phyloP scores from a whole-genome alignment of 1,284 basidiomycete genomes.

The Kalmanozyma brasiliensis region DNA sequence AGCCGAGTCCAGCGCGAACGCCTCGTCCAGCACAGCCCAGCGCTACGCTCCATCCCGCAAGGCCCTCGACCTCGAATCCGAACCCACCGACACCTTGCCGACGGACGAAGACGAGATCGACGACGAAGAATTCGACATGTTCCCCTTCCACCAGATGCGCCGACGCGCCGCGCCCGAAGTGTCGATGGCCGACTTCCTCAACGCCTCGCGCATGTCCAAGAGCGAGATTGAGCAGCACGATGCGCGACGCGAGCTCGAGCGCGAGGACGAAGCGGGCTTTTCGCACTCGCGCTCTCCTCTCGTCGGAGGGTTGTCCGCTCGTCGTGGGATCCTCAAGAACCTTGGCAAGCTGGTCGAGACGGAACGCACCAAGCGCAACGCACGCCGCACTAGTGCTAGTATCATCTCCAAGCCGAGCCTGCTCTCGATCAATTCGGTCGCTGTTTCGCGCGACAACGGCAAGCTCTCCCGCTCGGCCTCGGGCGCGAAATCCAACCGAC shows the following conservation, averaged over 20 bases:
- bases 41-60: conserved; percentile 18
- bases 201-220: conserved; percentile 42
- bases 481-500: neutral
- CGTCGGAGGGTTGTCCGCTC: neutral
- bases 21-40: conserved; percentile 1
- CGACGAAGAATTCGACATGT: conserved; percentile 27
- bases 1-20: neutral
- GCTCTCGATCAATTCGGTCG: neutral
- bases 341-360: conserved; percentile 23
- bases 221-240: conserved; percentile 33
- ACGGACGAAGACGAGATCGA: conserved; percentile 28
- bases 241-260: conserved; percentile 20
- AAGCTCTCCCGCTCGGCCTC: too few species aligned
- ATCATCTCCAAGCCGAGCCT: conserved; percentile 6
- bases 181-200: conserved; percentile 42
- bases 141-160: conserved; percentile 3
- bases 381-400: conserved; percentile 2
- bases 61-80: neutral
- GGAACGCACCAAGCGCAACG: neutral
- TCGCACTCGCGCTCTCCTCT: conserved; percentile 13
- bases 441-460: too few species aligned
- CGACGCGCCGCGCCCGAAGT: conserved; percentile 20
- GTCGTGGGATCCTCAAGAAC: conserved; percentile 11
- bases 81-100: conserved; percentile 1
- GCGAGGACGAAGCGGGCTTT: neutral